Base-by-base conservation (phyloP, 1,284 basidiomycete genomes). In the Leccinum pachyderme region DNA sequence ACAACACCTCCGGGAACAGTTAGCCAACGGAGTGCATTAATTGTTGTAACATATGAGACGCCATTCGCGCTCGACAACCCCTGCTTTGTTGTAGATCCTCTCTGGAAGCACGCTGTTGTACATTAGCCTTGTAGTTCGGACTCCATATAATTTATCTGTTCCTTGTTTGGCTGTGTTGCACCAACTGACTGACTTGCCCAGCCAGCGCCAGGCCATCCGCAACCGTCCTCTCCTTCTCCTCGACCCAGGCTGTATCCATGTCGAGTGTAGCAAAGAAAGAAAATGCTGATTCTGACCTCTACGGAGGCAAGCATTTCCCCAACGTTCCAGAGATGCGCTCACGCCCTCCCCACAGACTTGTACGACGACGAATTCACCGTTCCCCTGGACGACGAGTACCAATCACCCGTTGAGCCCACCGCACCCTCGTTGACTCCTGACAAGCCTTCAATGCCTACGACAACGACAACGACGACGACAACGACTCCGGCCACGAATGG, bases 1-100 rank as follows among this genome's bases (percentile, higher is more conserved):
- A 61, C 79, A 87, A 72, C 75, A 83, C 49, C 72, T 87, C 47
- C 72, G 73, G 54, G 78, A 84, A 52, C 77, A 73, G 29, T 61
- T 72, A 27, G 72, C 76, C 3, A 76, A 73, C 25, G 73, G 75
- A 8, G 73, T 77, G 45, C 75, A 75, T 59, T 77, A 64, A 47
- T 43, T 45, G 18, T 18, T 18, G 18, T 18, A 18, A 51, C 22
- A 35, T 43, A 43, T 22, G 24, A 51, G 31, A 43, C 31, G 46
- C 22, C 15, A 11, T 54, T 33, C 13, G n/a, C 41, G 18, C 49
- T 44, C 8, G 7, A 12, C 22, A 12, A 24, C 41, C 15, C 50
- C 28, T 55, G 37, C 48, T 54, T 53, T 48, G 31, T 49, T 37
- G 57, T 61, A 64, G 65, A 61, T 53, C 51, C 52, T 44, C 47